phyloP scores from a whole-genome alignment of 805 yeast genomes.

The Kuraishia capsulata region DNA sequence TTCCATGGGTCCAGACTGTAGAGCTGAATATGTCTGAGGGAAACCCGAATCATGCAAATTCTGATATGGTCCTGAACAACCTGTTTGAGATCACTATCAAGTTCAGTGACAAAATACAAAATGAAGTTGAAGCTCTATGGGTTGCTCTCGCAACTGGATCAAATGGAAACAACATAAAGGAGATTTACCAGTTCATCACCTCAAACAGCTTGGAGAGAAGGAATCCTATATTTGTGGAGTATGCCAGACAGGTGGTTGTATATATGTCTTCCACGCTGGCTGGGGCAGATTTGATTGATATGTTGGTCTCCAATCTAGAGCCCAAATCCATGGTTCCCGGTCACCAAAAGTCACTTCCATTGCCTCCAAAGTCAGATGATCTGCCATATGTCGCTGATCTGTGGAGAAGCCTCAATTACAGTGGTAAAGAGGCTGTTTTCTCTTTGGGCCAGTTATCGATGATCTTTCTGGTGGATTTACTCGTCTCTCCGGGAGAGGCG shows the following conservation, averaged over 20 bases:
- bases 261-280: slow-evolving; percentile 51
- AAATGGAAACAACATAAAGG: slow-evolving; percentile 59
- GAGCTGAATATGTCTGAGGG: slow-evolving; percentile 36
- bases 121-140: slow-evolving; percentile 94
- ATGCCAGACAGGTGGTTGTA: slow-evolving; percentile 73
- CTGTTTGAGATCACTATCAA: slow-evolving; percentile 78
- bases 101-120: slow-evolving; percentile 64
- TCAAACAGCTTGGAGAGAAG: slow-evolving; percentile 60
- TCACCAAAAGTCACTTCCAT: slow-evolving; percentile 19
- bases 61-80: slow-evolving; percentile 69
- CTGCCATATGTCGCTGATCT: slow-evolving; percentile 77
- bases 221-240: slow-evolving; percentile 67
- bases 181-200: slow-evolving; percentile 62
- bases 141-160: slow-evolving; percentile 78
- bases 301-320: slow-evolving; percentile 59
- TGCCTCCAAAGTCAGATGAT: slow-evolving; percentile 23
- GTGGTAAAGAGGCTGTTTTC: slow-evolving; percentile 53
- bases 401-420: slow-evolving; percentile 41
- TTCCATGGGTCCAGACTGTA: slow-evolving; percentile 91
- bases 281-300: slow-evolving; percentile 48
- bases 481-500: slow-evolving; percentile 57
- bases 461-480: slow-evolving; percentile 74
- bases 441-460: slow-evolving; percentile 83
- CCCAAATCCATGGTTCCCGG: slow-evolving; percentile 75
- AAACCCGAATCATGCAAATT: slow-evolving; percentile 26